These are phyloP conservation scores for Jacaranda copaia DNA, from an alignment of 257 asterid species.

Conservation along the genomic window DNA sequence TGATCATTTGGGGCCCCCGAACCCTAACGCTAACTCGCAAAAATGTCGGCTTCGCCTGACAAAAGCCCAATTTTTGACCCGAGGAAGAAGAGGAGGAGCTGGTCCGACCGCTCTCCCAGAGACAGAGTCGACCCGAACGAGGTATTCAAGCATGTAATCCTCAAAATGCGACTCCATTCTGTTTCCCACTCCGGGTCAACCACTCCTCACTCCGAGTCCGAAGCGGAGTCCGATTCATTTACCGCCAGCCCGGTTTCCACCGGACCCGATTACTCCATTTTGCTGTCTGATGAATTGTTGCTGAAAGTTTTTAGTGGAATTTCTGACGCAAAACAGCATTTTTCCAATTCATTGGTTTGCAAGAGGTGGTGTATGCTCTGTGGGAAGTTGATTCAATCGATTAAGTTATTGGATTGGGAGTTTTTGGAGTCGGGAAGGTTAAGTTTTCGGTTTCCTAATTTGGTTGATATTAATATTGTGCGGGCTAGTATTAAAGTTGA, in stretches of 20 bases:
- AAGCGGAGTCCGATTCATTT: constrained; percentile 62
- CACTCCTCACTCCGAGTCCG: constrained; percentile 75
- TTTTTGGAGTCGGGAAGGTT: constrained; percentile 89
- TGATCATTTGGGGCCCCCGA: constrained; percentile 38
- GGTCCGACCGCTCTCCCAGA: constrained; percentile 48
- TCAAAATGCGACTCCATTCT: constrained; percentile 71
- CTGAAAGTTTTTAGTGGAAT: constrained; percentile 58
- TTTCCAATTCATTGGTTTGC: constrained; percentile 77
- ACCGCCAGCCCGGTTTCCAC: constrained; percentile 41
- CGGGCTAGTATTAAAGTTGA: constrained; percentile 51
- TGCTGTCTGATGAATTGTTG: constrained; percentile 69
- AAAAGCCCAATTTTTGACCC: constrained; percentile 40
- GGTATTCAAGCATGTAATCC: constrained; percentile 65
- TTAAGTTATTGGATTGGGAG: constrained; percentile 89
- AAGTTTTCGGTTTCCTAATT: constrained; percentile 71
- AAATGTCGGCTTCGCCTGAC: constrained; percentile 63
- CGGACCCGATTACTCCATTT: constrained; percentile 52
- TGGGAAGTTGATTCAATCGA: constrained; percentile 67
- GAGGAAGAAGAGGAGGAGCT: constrained; percentile 50
- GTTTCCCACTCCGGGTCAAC: constrained; percentile 69
- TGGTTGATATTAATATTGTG: constrained; percentile 65
- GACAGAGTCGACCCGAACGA: constrained; percentile 59
- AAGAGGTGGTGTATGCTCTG: constrained; percentile 76
- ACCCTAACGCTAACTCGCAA: constrained; percentile 54
- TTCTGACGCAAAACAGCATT: constrained; percentile 52